Conservation (phyloP, 139 green algal genomes). For the Coelastrella sp. region DNA sequence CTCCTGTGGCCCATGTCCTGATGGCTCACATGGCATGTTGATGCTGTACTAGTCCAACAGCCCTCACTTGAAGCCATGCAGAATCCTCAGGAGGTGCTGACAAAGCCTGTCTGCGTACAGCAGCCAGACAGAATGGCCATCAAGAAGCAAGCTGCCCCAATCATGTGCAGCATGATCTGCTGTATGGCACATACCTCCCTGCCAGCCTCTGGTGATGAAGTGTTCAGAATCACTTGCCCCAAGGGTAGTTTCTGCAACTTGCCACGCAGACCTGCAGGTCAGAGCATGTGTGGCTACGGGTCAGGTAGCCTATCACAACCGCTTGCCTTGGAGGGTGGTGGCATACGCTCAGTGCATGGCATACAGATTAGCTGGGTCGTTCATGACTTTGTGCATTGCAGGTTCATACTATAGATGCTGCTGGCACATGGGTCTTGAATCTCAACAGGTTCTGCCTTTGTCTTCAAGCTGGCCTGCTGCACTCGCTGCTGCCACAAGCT, state of each 20-base stretch:
- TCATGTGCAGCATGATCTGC: neutral
- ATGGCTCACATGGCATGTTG: too few relatives aligned
- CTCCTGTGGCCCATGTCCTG: neutral
- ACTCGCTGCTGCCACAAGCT: neutral
- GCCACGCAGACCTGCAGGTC: constrained; percentile 61
- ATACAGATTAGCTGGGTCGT: neutral
- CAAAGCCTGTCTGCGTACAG: too few relatives aligned
- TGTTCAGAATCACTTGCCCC: constrained; percentile 56
- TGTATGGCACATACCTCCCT: constrained; percentile 44
- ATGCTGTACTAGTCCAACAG: too few relatives aligned
- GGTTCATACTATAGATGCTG: neutral
- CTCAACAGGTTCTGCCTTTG: too few relatives aligned
- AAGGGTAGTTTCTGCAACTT: constrained; percentile 63
- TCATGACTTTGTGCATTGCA: neutral
- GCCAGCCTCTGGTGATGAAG: constrained; percentile 43
- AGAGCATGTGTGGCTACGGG: neutral
- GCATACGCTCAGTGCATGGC: neutral
- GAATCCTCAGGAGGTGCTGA: too few relatives aligned
- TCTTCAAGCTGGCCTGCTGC: too few relatives aligned
- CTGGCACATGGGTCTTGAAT: neutral
- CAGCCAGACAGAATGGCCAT: neutral
- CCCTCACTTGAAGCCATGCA: too few relatives aligned
- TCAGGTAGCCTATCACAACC: neutral
- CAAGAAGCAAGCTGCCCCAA: neutral
- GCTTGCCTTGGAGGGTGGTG: neutral